These are phyloP conservation scores for Coprinopsis strossmayeri DNA, from an alignment of 768 basidiomycete genomes.

Conservation along the genomic window DNA sequence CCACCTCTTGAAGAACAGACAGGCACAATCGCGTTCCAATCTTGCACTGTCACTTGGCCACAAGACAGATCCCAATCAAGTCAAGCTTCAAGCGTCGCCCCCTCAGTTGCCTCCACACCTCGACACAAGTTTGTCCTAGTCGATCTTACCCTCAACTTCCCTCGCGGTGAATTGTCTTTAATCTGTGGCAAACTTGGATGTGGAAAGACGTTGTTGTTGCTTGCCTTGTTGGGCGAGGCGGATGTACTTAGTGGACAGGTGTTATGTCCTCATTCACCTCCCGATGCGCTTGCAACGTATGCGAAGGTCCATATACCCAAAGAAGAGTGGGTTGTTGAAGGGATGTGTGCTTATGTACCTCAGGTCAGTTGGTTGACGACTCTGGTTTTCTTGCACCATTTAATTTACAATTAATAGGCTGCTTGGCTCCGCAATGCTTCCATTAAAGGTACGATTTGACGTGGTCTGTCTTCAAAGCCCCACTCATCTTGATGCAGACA, in stretches of 20 bases:
- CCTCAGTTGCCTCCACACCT: conserved; percentile 66
- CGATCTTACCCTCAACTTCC: conserved; percentile 76
- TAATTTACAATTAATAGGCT: conserved; percentile 19
- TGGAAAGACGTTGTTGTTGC: conserved; percentile 82
- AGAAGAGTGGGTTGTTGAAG: conserved; percentile 71
- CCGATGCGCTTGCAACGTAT: conserved; percentile 66
- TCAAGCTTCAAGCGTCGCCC: conserved; percentile 31
- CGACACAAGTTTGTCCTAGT: conserved; percentile 72
- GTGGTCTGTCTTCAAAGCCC: neutral
- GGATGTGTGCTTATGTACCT: conserved; percentile 84
- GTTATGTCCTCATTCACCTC: conserved; percentile 77
- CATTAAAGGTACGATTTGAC: conserved; percentile 35
- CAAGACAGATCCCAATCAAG: conserved; percentile 55
- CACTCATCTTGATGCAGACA: conserved; percentile 25
- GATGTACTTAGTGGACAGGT: conserved; percentile 80
- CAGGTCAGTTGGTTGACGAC: conserved; percentile 35
- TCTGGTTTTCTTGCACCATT: neutral
- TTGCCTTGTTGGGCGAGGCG: conserved; percentile 82
- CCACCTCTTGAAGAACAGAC: conserved; percentile 50
- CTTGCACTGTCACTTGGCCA: conserved; percentile 89
- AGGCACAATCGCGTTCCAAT: conserved; percentile 66
- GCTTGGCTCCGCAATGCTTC: conserved; percentile 67
- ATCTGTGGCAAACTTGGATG: conserved; percentile 88
- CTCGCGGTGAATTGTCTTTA: conserved; percentile 69
- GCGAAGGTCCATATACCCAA: conserved; percentile 31